Evolutionary conservation across 306 rosid species (phyloP), one percentile per base, ranked within the genome.

Genomic region (Quillaja saponaria): DNA sequence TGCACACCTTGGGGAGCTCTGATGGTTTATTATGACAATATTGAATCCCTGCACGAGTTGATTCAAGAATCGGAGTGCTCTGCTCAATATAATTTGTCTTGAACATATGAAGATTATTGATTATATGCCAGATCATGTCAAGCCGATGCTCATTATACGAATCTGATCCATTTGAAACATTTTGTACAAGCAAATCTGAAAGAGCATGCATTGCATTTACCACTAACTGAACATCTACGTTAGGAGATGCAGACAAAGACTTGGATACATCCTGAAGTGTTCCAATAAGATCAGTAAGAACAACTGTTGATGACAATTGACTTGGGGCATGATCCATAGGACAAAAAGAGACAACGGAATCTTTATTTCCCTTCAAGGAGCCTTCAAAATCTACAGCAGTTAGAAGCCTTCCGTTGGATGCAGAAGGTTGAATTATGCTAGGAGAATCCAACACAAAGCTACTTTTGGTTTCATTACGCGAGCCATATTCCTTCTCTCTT

Each of bases 161-260:
- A 60, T 69, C 67, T 35, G 55, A 54, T 56, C 73, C 74, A 49
- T 67, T 58, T 20, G 64, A 50, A 56, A 66, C 53, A 11, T 75
- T 73, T 65, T 80, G 77, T 57, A 78, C 77, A 63, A 84, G 85
- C 71, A 73, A 62, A 58, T 82, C 80, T 59, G 88, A 84, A 68
- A 87, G 78, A 75, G 46, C 71, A 68, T 62, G 83, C 77, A 84
- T 82, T 59, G 77, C 55, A 42, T 60, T 52, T 55, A 87, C 61
- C 66, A 81, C 38, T 40, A 8, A 54, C 35, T 60, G 61, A 42
- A 61, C 76, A 79, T 80, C 83, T 19, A 67, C 63, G 61, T 64
- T 71, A 40, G 82, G 80, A 67, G 78, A 62, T 63, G 76, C 68
- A 46, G 64, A 72, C 37, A 70, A 49, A 58, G 85, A 79, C 71